Conservation (phyloP, 139 green algal genomes). For the Micractinium conductrix region DNA sequence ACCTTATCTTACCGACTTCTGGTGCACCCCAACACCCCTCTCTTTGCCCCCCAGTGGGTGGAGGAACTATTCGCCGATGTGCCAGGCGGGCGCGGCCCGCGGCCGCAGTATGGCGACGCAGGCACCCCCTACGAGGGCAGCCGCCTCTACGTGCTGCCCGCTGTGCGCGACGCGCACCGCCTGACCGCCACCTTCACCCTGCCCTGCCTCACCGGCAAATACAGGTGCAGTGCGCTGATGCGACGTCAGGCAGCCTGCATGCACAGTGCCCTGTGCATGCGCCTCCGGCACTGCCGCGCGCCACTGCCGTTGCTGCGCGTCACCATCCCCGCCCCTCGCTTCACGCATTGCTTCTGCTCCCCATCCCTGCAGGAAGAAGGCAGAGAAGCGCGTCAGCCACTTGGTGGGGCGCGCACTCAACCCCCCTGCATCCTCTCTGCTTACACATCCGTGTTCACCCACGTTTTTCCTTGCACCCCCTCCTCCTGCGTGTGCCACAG, state of each 20-base stretch:
- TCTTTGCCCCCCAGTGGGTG: slow-evolving; percentile 57
- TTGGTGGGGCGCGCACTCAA: too few species aligned
- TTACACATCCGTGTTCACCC: background rate
- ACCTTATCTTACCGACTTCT: too few species aligned
- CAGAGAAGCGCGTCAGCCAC: too few species aligned
- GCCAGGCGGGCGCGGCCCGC: slow-evolving; percentile 50
- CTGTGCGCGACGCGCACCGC: slow-evolving; percentile 83
- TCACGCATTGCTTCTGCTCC: background rate
- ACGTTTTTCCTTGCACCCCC: background rate
- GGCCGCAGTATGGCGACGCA: slow-evolving; percentile 46
- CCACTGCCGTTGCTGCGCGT: too few species aligned
- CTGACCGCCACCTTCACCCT: slow-evolving; percentile 86
- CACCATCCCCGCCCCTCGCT: background rate
- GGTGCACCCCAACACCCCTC: background rate
- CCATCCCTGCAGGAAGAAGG: slow-evolving; percentile 76
- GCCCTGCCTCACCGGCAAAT: slow-evolving; percentile 67
- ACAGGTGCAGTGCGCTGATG: slow-evolving; percentile 6
- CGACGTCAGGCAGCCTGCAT: background rate
- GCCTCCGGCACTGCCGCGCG: too few species aligned
- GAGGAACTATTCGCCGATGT: slow-evolving; percentile 65
- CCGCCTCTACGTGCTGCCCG: slow-evolving; percentile 69
- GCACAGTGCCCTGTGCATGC: background rate
- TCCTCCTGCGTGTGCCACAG: background rate
- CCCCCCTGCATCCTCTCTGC: too few species aligned
- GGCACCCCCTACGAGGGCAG: slow-evolving; percentile 68